Evolutionary conservation across 1,139 yeast species (phyloP).

Genomic region (Scheffersomyces insectosa): DNA sequence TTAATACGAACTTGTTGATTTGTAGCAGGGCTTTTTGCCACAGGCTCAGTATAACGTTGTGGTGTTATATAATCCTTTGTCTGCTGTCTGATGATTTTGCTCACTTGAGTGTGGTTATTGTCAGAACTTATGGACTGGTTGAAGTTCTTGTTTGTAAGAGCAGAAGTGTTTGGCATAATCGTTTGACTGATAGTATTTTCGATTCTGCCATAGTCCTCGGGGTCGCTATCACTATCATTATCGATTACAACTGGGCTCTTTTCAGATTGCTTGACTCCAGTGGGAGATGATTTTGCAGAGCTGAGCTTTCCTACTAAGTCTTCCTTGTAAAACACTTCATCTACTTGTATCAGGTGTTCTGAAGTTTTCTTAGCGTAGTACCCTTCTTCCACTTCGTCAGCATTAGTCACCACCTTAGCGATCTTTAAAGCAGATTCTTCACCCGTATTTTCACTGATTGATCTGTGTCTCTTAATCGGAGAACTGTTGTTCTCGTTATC

Average conservation of each 20-base stretch:
- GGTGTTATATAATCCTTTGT: conserved; percentile 35
- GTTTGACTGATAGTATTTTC: conserved; percentile 23
- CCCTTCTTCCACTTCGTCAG: conserved; percentile 14
- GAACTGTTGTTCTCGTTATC: conserved; percentile 12
- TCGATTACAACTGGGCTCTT: conserved; percentile 17
- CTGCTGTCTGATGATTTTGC: conserved; percentile 18
- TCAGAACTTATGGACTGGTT: conserved; percentile 3
- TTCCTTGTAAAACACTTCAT: conserved; percentile 25
- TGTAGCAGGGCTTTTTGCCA: conserved; percentile 41
- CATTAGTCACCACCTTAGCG: conserved; percentile 24
- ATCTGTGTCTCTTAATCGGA: conserved; percentile 13
- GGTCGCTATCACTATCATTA: conserved; percentile 28
- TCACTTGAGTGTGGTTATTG: conserved; percentile 23
- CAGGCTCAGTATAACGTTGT: conserved; percentile 43
- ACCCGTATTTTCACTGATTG: conserved; percentile 11
- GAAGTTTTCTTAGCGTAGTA: not conserved
- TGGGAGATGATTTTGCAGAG: conserved; percentile 17
- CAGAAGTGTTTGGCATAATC: conserved; percentile 16
- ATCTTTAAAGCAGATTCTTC: conserved; percentile 18
- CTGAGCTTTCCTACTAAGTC: conserved; percentile 25
- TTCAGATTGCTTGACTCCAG: conserved; percentile 2
- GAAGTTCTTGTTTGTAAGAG: conserved; percentile 2
- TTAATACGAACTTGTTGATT: conserved; percentile 33
- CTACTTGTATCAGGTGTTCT: conserved; percentile 20
- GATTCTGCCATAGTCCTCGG: conserved; percentile 21